A percentile compares a stretch with the other conserved stretches of the same genome.
These are phyloP conservation scores for Venturia asperata DNA, from an alignment of 2,329 filamentous ascomycete genomes.

Conservation along the genomic window DNA sequence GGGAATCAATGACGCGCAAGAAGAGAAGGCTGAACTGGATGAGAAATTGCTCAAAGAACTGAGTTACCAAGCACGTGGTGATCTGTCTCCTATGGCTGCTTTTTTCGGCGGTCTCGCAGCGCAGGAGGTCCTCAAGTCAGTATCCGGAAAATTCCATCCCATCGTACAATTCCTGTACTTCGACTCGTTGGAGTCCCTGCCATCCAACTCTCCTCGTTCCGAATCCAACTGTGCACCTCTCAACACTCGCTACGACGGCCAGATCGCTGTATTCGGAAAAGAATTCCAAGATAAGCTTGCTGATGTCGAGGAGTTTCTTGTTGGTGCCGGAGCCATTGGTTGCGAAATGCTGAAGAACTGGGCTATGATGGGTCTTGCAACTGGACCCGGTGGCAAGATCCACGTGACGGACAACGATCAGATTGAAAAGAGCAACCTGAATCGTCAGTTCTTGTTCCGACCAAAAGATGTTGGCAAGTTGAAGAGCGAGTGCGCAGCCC, in stretches of 20 bases:
- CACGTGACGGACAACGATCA: constrained; percentile 96
- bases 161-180: constrained; percentile 95
- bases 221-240: constrained; percentile 83
- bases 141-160: constrained; percentile 97
- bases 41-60: constrained; percentile 90
- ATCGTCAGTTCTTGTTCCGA: constrained; percentile 93
- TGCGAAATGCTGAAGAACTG: constrained; percentile 99
- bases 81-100: constrained; percentile 85
- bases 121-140: constrained; percentile 91
- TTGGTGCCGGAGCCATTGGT: constrained; percentile 93
- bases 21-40: constrained; percentile 74
- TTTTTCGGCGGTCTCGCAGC: constrained; percentile 91
- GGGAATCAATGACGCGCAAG: constrained; percentile 56
- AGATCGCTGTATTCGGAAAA: constrained; percentile 90
- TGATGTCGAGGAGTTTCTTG: constrained; percentile 86
- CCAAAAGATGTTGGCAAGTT: constrained; percentile 87
- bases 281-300: constrained; percentile 91
- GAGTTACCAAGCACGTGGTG: constrained; percentile 87
- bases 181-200: constrained; percentile 93
- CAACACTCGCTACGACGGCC: constrained; percentile 86
- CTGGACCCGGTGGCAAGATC: constrained; percentile 81
- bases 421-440: constrained; percentile 98
- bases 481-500: constrained; percentile 92
- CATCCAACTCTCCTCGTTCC: constrained; percentile 63
- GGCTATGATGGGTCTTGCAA: constrained; percentile 95